Base-by-base conservation (phyloP, 2,329 filamentous ascomycete genomes). In the Diaporthe helianthi region DNA sequence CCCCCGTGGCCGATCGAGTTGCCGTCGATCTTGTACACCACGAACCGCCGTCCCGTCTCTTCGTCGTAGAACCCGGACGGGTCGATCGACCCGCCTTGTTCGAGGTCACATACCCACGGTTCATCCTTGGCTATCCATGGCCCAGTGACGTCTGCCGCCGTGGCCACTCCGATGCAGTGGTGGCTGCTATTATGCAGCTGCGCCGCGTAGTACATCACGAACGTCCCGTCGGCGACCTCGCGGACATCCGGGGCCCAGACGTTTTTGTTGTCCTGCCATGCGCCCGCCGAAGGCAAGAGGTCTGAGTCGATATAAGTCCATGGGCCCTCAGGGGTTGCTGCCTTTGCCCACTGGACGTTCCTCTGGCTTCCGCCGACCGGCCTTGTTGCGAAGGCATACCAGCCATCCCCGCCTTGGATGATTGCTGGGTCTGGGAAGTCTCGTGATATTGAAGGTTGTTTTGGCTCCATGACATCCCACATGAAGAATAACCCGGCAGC, bases 11-110 rank as follows among this genome's bases (percentile, higher is more conserved):
- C 80, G 44, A 85, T 77, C 69, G 81, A 82, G 77, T 91, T 91
- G 46, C 89, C 89, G 76, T 92, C 89, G 31, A 91, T 80, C 77
- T 92, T 92, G 80, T 89, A 92, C 12, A 86, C 79, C 6, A 92
- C 82, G 75, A 90, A 92, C 7, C 84, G 83, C 38, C 77, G 82
- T 36, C 85, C 86, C 13, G 76, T 79, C 52, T 84, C 82, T 13
- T 76, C 75, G 74, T 92, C 89, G 13, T 79, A 74, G 77, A 90
- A 91, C 4, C 86, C 87, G 0, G 86, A 81, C 0, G 89, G 80
- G 74, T 92, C 90, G 73, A 92, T 91, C 22, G 88, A 85, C 41
- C 89, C 89, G 24, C 89, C 89, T 65, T 81, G 75, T 6, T 80
- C 79, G 1, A 83, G 74, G 0, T 84, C 83, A 73, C 89, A 91